Percentiles rank a stretch among this genome's conserved stretches.
phyloP scores from a whole-genome alignment of 345 rosid species.

The Cardamine chenopodiifolia region DNA sequence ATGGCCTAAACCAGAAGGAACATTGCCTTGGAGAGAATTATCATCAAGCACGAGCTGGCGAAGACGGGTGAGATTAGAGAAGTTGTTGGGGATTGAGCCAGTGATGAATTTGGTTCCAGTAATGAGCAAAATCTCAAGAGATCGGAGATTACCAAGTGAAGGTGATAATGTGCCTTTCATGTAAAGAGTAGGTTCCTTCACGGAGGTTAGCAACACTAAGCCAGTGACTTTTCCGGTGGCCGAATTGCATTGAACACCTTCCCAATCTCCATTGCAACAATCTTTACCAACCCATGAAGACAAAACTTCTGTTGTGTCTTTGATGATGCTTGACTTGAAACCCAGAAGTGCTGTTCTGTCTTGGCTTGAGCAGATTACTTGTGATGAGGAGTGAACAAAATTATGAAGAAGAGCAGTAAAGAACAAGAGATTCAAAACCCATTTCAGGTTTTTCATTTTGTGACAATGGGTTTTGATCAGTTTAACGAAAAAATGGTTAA shows the following conservation, averaged over 20 bases:
- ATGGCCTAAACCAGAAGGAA: slow-evolving; percentile 64
- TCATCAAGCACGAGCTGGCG: slow-evolving; percentile 67
- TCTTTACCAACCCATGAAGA: slow-evolving; percentile 75
- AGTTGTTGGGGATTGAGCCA: slow-evolving; percentile 71
- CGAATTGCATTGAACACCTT: slow-evolving; percentile 74
- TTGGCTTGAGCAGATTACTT: slow-evolving; percentile 55
- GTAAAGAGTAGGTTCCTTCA: slow-evolving; percentile 52
- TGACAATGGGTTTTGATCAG: slow-evolving; percentile 55
- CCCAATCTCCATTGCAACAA: slow-evolving; percentile 91
- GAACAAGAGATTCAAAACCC: slow-evolving; percentile 60
- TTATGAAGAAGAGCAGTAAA: slow-evolving; percentile 38
- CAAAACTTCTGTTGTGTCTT: slow-evolving; percentile 69
- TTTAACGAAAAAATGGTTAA: slow-evolving; percentile 39
- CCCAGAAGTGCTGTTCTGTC: slow-evolving; percentile 75
- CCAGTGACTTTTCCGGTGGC: slow-evolving; percentile 68
- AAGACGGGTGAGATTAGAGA: slow-evolving; percentile 56
- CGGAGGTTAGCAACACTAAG: slow-evolving; percentile 56
- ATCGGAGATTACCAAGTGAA: slow-evolving; percentile 59
- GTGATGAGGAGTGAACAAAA: slow-evolving; percentile 40
- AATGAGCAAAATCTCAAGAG: slow-evolving; percentile 61
- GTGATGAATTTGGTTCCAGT: slow-evolving; percentile 74
- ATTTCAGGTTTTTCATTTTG: slow-evolving; percentile 67
- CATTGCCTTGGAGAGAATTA: slow-evolving; percentile 67
- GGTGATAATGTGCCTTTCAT: slow-evolving; percentile 84
- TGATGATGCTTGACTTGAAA: slow-evolving; percentile 70